Evolutionary conservation across 1,284 basidiomycete genomes (phyloP), one percentile per base, ranked within the genome.

Genomic region (Ustilago trichophora): DNA sequence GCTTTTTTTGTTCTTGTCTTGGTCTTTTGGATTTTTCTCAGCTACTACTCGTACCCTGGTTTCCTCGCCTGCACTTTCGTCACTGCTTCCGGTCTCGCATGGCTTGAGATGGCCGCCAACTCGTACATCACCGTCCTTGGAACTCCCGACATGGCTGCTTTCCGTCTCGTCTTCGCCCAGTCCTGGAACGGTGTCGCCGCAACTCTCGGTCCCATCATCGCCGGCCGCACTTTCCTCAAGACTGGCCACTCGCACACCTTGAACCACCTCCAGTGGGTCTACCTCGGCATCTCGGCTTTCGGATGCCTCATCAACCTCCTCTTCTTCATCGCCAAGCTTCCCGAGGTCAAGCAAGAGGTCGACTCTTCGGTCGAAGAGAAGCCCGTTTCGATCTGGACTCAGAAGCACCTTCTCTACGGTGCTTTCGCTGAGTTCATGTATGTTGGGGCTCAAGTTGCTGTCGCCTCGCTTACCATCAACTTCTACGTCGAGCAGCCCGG

Each of bases 131-230:
- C 89, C 6, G 83, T 84, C 62, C 83, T 90, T 46, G 89, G 88
- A 32, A 12, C 29, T 6, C 86, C 88, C 21, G 87, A 87, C 72
- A 87, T 88, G 76, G 90, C 90, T 43, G 88, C 89, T 9, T 88
- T 89, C 77, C 86, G 90, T 37, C 85, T 92, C 31, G 90, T 91
- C 77, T 89, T 91, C 77, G 89, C 88, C 47, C 91, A 92, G 82
- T 88, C 89, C 2, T 91, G 90, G 83, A 90, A 91, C 80, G 90
- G 91, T 40, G 84, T 92, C 32, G 90, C 90, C 0, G 87, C 87
- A 0, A 90, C 92, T 75, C 85, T 88, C 19, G 91, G 91, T 0
- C 90, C 91, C 22, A 85, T 91, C 70, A 92, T 92, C 73, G 90
- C 90, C 19, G 87, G 88, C 15, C 83, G 84, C 36, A 90, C 87